These are phyloP conservation scores for Xylaria arbuscula DNA, from an alignment of 2,329 filamentous ascomycete species.

Conservation along the genomic window DNA sequence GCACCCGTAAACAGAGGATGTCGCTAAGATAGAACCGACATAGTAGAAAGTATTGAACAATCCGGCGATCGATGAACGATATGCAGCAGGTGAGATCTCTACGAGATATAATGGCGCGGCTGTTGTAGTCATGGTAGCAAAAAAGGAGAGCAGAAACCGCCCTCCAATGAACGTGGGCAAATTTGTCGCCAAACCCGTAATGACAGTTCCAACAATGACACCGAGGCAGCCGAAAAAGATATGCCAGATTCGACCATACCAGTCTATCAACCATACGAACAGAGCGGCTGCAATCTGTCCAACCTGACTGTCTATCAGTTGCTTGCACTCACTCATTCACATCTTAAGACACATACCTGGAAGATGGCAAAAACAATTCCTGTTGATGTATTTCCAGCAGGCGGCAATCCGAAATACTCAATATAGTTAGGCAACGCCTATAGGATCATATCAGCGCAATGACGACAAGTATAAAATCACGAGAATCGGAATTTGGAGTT, in stretches of 20 bases:
- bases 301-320: conserved; percentile 45
- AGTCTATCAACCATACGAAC: conserved; percentile 58
- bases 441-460: not conserved
- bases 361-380: conserved; percentile 60
- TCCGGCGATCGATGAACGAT: conserved; percentile 69
- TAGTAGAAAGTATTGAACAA: conserved; percentile 59
- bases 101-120: conserved; percentile 70
- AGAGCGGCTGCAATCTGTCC: conserved; percentile 57
- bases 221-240: conserved; percentile 60
- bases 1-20: conserved; percentile 49
- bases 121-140: conserved; percentile 65
- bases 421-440: conserved; percentile 55
- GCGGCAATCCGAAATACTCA: conserved; percentile 53
- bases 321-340: too few species aligned
- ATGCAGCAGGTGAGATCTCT: conserved; percentile 69
- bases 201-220: conserved; percentile 61
- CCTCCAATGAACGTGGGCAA: conserved; percentile 63
- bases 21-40: conserved; percentile 51
- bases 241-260: conserved; percentile 56
- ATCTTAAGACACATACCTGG: conserved; percentile 40
- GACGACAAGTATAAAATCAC: not conserved
- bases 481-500: not conserved
- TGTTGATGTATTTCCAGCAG: conserved; percentile 53
- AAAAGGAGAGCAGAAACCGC: conserved; percentile 62
- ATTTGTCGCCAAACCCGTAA: conserved; percentile 60